phyloP scores from a whole-genome alignment of 2,329 filamentous ascomycete species.

The Cercospora canescens region DNA sequence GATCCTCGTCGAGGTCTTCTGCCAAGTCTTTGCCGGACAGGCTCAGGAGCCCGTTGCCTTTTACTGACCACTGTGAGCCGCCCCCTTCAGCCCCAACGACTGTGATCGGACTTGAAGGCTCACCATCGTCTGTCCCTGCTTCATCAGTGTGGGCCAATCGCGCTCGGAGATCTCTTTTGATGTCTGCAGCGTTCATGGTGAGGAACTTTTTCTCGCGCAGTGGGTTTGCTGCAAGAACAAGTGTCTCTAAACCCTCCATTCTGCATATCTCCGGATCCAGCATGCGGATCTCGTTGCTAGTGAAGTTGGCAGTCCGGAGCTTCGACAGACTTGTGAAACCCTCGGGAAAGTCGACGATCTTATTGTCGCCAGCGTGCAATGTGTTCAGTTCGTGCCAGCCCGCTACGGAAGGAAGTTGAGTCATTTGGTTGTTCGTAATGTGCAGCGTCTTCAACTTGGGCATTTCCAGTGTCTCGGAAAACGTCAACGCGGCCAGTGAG shows the following conservation, averaged over 20 bases:
- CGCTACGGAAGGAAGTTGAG: slow-evolving; percentile 70
- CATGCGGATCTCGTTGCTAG: slow-evolving; percentile 76
- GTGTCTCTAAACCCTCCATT: slow-evolving; percentile 74
- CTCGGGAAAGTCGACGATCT: slow-evolving; percentile 70
- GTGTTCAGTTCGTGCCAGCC: slow-evolving; percentile 72
- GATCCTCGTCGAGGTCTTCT: slow-evolving; percentile 40
- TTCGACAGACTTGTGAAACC: slow-evolving; percentile 69
- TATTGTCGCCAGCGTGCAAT: slow-evolving; percentile 79
- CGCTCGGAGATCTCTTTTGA: slow-evolving; percentile 71
- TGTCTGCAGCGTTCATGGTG: slow-evolving; percentile 73
- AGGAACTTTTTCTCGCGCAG: slow-evolving; percentile 84
- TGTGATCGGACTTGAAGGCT: slow-evolving; percentile 26
- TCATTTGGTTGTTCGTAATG: slow-evolving; percentile 78
- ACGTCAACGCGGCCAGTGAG: slow-evolving; percentile 58
- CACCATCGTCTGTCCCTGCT: slow-evolving; percentile 33
- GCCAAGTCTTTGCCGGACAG: slow-evolving; percentile 40
- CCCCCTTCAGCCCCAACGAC: slow-evolving; percentile 24
- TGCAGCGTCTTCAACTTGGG: slow-evolving; percentile 73
- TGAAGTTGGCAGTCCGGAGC: slow-evolving; percentile 77
- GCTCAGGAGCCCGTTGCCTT: slow-evolving; percentile 41
- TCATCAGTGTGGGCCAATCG: slow-evolving; percentile 62
- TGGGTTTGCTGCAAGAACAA: slow-evolving; percentile 86
- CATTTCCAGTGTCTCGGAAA: slow-evolving; percentile 56
- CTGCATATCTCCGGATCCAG: slow-evolving; percentile 74
- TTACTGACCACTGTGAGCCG: slow-evolving; percentile 30